These are phyloP conservation scores for Saururus chinensis DNA, from an alignment of 164 flowering plant species.

Conservation along the genomic window DNA sequence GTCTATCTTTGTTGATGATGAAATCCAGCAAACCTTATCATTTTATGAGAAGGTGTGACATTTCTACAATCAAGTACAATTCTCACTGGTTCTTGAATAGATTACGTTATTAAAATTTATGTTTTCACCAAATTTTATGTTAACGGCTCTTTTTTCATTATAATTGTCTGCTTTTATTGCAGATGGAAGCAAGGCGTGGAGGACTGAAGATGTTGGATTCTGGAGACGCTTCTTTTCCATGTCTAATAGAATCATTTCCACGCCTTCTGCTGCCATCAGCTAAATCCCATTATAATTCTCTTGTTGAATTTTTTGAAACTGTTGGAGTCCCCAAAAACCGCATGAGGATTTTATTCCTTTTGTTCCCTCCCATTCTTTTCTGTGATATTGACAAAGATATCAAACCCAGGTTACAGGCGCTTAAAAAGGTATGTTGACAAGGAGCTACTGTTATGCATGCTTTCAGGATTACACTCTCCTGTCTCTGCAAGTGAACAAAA, in stretches of 20 bases:
- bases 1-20: conserved; percentile 64
- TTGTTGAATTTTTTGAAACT: conserved; percentile 43
- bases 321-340: conserved; percentile 43
- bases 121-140: not conserved
- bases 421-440: conserved; percentile 51
- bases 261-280: conserved; percentile 54
- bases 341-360: conserved; percentile 37
- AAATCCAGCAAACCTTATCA: conserved; percentile 71
- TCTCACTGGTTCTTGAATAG: not conserved
- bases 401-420: conserved; percentile 32
- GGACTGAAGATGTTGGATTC: conserved; percentile 68
- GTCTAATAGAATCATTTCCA: conserved; percentile 71
- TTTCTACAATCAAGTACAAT: not conserved
- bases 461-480: not conserved
- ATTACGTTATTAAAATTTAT: too few species aligned
- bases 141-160: not conserved
- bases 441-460: not conserved
- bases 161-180: conserved; percentile 7
- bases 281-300: conserved; percentile 42
- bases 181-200: conserved; percentile 95
- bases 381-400: conserved; percentile 37
- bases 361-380: conserved; percentile 63
- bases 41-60: conserved; percentile 76
- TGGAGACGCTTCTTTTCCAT: conserved; percentile 45
- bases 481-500: too few species aligned